Evolutionary conservation across 208 protist genomes (phyloP).

Genomic region (Zelonia costaricensis): DNA sequence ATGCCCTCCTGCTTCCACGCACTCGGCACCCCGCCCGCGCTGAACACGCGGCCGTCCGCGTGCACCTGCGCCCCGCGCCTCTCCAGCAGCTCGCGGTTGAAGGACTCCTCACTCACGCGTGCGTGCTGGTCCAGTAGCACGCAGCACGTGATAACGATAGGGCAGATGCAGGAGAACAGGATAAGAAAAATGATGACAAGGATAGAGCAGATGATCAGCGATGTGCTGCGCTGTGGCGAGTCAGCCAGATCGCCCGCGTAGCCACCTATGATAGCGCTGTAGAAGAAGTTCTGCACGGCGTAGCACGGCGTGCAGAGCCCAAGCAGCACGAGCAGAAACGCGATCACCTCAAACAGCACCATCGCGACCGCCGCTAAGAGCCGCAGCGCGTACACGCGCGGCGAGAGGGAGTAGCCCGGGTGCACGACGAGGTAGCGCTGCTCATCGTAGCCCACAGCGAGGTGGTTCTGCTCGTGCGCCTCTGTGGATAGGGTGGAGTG

Average conservation of each 20-base stretch:
- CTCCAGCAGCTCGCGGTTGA: constrained; percentile 8
- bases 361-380: background rate
- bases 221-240: background rate
- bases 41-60: constrained; percentile 1
- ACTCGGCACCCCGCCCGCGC: constrained; percentile 3
- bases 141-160: background rate
- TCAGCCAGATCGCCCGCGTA: background rate
- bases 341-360: background rate
- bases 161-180: background rate
- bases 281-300: background rate
- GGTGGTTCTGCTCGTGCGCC: background rate
- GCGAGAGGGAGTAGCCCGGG: constrained; percentile 2
- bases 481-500: background rate
- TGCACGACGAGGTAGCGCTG: constrained; percentile 5
- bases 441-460: background rate
- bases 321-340: background rate
- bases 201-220: background rate
- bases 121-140: background rate
- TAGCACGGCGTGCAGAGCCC: constrained; percentile 5
- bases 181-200: background rate
- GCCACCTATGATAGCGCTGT: background rate
- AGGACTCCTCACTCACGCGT: constrained; percentile 2
- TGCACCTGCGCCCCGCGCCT: constrained; percentile 1
- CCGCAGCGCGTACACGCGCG: background rate
- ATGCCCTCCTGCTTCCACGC: background rate